Evolutionary conservation across 2,329 filamentous ascomycete genomes (phyloP), one percentile per base, ranked within the genome.

Genomic region (Emmonsia crescens): DNA sequence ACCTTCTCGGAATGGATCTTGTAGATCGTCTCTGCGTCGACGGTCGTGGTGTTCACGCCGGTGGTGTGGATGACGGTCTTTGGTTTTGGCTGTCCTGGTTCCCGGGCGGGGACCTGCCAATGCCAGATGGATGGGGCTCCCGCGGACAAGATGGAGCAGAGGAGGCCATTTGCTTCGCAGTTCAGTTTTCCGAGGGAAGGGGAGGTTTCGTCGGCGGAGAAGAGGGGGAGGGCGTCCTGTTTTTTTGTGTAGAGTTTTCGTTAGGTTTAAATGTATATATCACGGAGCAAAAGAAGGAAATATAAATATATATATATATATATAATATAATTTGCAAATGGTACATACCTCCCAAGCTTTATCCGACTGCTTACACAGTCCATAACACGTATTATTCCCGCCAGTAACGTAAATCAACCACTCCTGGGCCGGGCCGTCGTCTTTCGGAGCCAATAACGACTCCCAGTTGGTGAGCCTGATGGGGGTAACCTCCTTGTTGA

Each of bases 381-480:
- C 84, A 67, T 80, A 85, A 75, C 85, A 87, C 44, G 83, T 85
- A 72, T 81, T 82, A 75, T 87, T 87, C 52, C 83, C 84, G 63
- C 85, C 85, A 5, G 83, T 86, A 52, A 85, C 72, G 70, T 79
- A 85, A 59, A 87, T 72, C 66, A 85, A 74, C 83, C 83, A 87
- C 78, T 82, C 68, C 2, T 68, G 65, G 31, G 72, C 69, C 21
- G 77, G 75, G 44, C 72, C 77, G 42, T 76, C 73, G 36, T 77
- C 71, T 62, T 70, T 71, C 3, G 78, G 76, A 16, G 72, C 74
- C 60, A 87, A 70, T 57, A 82, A 72, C 57, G 78, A 72, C 68
- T 82, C 76, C 80, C 82, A 85, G 76, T 85, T 87, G 64, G 78
- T 76, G 64, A 82, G 68, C 51, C 78, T 84, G 62, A 87, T 70